Conservation (phyloP, 2,329 filamentous ascomycete genomes). For the Sphaerulina musiva region DNA sequence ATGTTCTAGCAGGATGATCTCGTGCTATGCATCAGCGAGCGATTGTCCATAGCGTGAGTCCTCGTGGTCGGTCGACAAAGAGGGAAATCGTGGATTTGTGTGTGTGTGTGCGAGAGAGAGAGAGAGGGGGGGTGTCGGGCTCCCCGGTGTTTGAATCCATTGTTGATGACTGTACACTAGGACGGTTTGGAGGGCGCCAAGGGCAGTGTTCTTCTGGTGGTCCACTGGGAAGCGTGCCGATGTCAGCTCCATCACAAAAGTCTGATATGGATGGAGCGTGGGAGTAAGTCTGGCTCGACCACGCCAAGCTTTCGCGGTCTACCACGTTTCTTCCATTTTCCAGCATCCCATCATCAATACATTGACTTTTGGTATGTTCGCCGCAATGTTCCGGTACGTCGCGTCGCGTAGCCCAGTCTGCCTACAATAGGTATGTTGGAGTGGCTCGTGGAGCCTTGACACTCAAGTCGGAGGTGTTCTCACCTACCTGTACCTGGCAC, state of each 20-base stretch:
- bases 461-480: too few relatives aligned
- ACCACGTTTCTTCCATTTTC: neutral
- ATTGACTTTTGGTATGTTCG: too few relatives aligned
- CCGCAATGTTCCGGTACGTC: too few relatives aligned
- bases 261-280: neutral
- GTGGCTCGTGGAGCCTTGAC: neutral
- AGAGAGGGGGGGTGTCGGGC: neutral
- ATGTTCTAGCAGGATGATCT: neutral
- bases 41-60: slow-evolving; percentile 1
- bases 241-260: slow-evolving; percentile 2
- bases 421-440: too few relatives aligned
- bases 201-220: neutral
- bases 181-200: neutral
- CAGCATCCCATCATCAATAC: too few relatives aligned
- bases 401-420: too few relatives aligned
- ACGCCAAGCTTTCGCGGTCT: neutral
- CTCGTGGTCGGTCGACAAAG: neutral
- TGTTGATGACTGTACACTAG: neutral
- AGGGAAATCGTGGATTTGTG: neutral
- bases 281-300: neutral
- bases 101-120: too few relatives aligned
- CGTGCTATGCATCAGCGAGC: neutral
- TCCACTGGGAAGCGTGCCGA: slow-evolving; percentile 2
- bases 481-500: too few relatives aligned
- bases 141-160: neutral